Evolutionary conservation across 805 yeast genomes (phyloP).

Genomic region (Saccharomycopsis synnaedendra): DNA sequence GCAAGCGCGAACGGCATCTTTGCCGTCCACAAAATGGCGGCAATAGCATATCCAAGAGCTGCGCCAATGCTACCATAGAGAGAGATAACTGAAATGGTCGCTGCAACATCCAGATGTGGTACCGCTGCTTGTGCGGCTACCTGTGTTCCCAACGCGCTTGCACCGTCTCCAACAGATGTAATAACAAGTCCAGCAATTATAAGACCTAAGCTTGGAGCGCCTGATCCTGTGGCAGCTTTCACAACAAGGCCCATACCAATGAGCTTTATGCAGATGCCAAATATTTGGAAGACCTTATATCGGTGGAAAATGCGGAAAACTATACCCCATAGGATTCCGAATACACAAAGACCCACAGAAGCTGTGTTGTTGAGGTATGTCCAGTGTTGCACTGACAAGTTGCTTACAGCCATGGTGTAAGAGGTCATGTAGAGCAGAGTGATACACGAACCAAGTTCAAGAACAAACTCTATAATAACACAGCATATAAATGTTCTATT

Average conservation of each 20-base stretch:
- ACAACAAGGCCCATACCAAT: slow-evolving; percentile 24
- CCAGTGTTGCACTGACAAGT: slow-evolving; percentile 26
- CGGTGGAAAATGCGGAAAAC: slow-evolving; percentile 26
- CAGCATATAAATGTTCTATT: slow-evolving; percentile 29
- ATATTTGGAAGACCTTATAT: slow-evolving; percentile 26
- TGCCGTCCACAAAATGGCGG: slow-evolving; percentile 28
- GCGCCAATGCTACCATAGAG: slow-evolving; percentile 27
- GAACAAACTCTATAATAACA: slow-evolving; percentile 25
- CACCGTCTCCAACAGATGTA: slow-evolving; percentile 31
- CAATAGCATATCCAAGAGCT: slow-evolving; percentile 25
- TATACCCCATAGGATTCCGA: slow-evolving; percentile 28
- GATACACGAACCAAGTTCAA: slow-evolving; percentile 23
- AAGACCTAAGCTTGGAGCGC: slow-evolving; percentile 19
- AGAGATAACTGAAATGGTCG: slow-evolving; percentile 26
- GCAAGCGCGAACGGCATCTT: slow-evolving; percentile 24
- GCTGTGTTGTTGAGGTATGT: slow-evolving; percentile 27
- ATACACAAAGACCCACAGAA: slow-evolving; percentile 27
- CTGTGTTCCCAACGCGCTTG: slow-evolving; percentile 25
- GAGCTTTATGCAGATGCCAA: slow-evolving; percentile 25
- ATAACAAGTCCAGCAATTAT: slow-evolving; percentile 26
- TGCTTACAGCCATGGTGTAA: slow-evolving; percentile 23
- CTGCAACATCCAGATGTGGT: slow-evolving; percentile 31
- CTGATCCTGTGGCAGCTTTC: slow-evolving; percentile 17
- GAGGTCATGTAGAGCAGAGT: slow-evolving; percentile 25
- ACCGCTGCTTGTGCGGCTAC: slow-evolving; percentile 31